Evolutionary conservation across 2,329 filamentous ascomycete genomes (phyloP), one percentile per base, ranked within the genome.

Genomic region (Didymella glomerata): DNA sequence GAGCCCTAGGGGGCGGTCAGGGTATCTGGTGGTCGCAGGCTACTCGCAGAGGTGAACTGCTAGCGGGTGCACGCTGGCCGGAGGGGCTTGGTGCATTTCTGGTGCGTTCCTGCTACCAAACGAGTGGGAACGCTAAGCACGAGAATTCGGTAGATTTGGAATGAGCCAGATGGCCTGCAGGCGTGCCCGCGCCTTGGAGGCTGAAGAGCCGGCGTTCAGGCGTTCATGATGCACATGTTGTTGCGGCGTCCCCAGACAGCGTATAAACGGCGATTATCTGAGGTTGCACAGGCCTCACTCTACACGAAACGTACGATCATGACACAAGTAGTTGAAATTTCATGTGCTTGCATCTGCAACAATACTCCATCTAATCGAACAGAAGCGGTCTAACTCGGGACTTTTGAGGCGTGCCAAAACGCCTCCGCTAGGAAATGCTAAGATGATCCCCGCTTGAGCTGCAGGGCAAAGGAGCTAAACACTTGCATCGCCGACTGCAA

Each of bases 391-490:
- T 59, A 50, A 50, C 27, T 48, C 46, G 41, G 34, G 40, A 54
- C 48, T 65, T 65, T 63, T 69, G 56, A 58, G 61, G 60, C 54
- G 60, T 64, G 61, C 62, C 67, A 40, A 64, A 67, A 66, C 64
- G 66, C 69, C 67, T 64, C 64, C 65, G 62, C 64, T 70, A 60
- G 55, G 59, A 47, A 59, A 62, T 63, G 54, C 57, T 54, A 51
- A 47, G 55, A 58, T 20, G 42, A 61, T 66, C 63, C 40, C 45
- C 56, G 57, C 61, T 40, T 56, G 54, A 61, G 60, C 65, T 66
- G 65, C 63, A 66, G 47, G 47, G 47, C 40, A 64, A 63, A 42
- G 56, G 46, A 54, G 40, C 56, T 51, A 54, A 54, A 34, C 44
- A 55, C 46, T 48, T 45, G 40, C 54, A 47, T 62, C 60, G 60